Evolutionary conservation across 306 rosid genomes (phyloP), one percentile per base, ranked within the genome.

Genomic region (Coriaria nepalensis): DNA sequence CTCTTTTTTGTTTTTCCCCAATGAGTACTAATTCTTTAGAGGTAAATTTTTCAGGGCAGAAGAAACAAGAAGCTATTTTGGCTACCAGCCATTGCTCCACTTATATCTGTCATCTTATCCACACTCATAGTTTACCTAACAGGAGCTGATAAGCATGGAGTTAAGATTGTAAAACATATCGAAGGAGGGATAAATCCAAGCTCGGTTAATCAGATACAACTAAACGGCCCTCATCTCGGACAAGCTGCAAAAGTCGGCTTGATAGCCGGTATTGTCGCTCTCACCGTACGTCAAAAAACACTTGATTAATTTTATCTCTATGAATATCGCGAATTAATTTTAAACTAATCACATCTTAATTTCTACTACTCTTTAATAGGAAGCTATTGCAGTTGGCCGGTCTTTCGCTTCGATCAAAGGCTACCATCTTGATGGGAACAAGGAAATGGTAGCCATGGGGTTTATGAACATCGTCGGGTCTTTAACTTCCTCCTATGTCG

Each of bases 381-480:
- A 76, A 55, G 93, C 97, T 40, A 70, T 88, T 14, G 95, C 87
- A 0, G 95, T 88, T n/a, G 97, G 97, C 29, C 63, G 97, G 66
- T 83, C 95, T 9, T 88, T 88, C 45, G 90, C 97, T 50, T 56
- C 95, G 15, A 68, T 83, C 13, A 81, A 72, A 47, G 97, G 95
- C 39, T 84, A 88, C 60, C 82, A 74, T 57, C 81, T 88, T 59
- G 95, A 88, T 73, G 97, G 95, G 5, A 81, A 88, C 77, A 78
- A 70, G 52, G 97, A 88, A 64, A 88, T 88, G 97, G 9, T 88
- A 37, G 93, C 93, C 61, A 80, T 88, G 78, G 97, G 97, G 0
- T 76, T 73, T 44, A 79, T 77, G 78, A 88, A 84, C 82, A 66
- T 90, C 51, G 93, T 72, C 32, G 97, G 97, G 12, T 90, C 97